Evolutionary conservation across 371 early-diverging fungal species (phyloP).

Genomic region (Thermomucor indicae-seudaticae): DNA sequence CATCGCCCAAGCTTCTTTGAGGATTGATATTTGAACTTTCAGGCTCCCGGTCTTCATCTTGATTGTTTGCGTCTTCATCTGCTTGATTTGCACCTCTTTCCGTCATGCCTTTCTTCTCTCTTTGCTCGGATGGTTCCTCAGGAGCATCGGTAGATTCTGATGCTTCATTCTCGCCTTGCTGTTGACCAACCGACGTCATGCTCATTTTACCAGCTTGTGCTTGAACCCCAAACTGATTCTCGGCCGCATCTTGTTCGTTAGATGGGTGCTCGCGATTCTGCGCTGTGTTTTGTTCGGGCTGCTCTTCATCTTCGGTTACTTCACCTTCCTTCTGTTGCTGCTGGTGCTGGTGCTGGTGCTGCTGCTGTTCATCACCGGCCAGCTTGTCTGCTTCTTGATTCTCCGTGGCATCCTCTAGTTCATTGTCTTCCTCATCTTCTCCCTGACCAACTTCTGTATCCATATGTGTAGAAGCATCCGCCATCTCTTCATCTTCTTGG

Average conservation of each 20-base stretch:
- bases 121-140: constrained; percentile 21
- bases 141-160: constrained; percentile 30
- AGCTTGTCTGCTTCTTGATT: constrained; percentile 27
- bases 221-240: constrained; percentile 67
- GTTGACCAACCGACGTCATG: constrained; percentile 37
- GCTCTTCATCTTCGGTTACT: constrained; percentile 35
- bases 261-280: constrained; percentile 44
- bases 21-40: constrained; percentile 50
- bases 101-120: constrained; percentile 35
- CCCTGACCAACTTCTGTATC: constrained; percentile 22
- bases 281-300: constrained; percentile 22
- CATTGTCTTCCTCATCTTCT: constrained; percentile 30
- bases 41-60: constrained; percentile 23
- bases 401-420: constrained; percentile 26
- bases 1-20: constrained; percentile 85
- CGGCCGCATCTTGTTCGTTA: constrained; percentile 49
- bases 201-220: constrained; percentile 59
- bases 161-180: constrained; percentile 28
- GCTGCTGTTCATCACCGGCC: constrained; percentile 38
- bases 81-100: constrained; percentile 40
- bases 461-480: constrained; percentile 13
- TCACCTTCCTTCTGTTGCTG: constrained; percentile 19
- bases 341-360: constrained; percentile 50
- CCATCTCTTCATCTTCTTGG: constrained; percentile 39
- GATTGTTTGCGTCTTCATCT: constrained; percentile 23